Percentiles rank a stretch among this genome's conserved stretches.
Evolutionary conservation across 2,329 filamentous ascomycete species (phyloP).

Genomic region (Ophiostoma ulmi): DNA sequence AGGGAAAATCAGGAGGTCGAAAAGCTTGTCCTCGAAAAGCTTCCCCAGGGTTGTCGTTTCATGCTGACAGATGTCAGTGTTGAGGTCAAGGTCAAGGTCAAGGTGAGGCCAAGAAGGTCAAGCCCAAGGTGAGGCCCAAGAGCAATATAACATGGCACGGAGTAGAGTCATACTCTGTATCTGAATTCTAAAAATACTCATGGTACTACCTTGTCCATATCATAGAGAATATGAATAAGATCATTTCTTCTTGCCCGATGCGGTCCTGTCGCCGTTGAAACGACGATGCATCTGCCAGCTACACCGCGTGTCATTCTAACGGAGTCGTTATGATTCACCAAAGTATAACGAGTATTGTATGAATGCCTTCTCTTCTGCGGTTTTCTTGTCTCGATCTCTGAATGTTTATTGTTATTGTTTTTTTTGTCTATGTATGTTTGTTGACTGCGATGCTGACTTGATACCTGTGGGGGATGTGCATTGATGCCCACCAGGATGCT

Average conservation of each 20-base stretch:
- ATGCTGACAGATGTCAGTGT: not conserved
- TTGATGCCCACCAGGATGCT: constrained; percentile 7
- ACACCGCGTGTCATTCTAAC: not conserved
- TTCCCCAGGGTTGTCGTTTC: not conserved
- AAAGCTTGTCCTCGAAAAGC: constrained; percentile 8
- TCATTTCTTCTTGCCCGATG: not conserved
- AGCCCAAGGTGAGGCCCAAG: not conserved
- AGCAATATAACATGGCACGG: not conserved
- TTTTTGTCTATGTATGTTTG: not conserved
- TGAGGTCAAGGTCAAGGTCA: not conserved
- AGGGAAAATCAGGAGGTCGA: not conserved
- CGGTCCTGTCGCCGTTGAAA: constrained; percentile 8
- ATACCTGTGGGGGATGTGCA: constrained; percentile 3
- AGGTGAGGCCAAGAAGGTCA: not conserved
- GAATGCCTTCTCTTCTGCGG: not conserved
- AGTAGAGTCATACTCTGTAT: too few relatives aligned
- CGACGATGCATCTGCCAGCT: not conserved
- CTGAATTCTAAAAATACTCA: not conserved
- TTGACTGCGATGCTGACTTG: not conserved
- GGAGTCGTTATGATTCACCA: not conserved
- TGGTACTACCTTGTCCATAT: not conserved
- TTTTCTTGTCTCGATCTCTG: too few relatives aligned
- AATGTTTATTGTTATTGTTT: not conserved
- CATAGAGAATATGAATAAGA: not conserved
- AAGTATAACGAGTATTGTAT: too few relatives aligned